Base-by-base conservation (phyloP, 129 eudicot genomes). In the Escallonia rubra region DNA sequence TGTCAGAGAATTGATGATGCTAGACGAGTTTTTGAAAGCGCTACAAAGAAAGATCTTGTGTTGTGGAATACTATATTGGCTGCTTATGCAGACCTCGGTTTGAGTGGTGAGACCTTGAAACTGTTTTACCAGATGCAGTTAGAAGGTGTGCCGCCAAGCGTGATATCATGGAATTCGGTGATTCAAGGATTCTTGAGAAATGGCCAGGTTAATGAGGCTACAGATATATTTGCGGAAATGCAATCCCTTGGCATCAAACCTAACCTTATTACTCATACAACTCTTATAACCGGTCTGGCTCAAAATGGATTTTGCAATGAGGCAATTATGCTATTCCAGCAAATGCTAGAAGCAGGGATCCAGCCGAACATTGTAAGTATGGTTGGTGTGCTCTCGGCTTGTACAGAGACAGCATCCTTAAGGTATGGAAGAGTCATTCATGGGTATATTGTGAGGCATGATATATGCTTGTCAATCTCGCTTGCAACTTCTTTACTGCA, bases 401-500 rank as follows among this genome's bases (percentile, higher is more conserved):
- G 85, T 75, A 72, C 76, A 66, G 74, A 62, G 60, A 68, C 67
- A 46, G 78, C 83, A 53, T 79, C 76, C n/a, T 74, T 84, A 71
- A 81, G 41, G 42, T 76, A 69, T 50, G 95, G 95, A 65, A 79
- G 74, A 75, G 80, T 86, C 9, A 61, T 84, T 73, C 88, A 87
- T 55, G 83, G 88, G 63, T 79, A 79, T 58, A 70, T 87, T 38
- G 56, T 60, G 3, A 74, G 95, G 70, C 83, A 71, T 56, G 67
- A 51, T 42, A 61, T 78, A 56, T 62, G n/a, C 44, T 65, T 84
- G 11, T 73, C 81, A 39, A 68, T 55, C 43, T 72, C 75, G 51
- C 67, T 91, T 48, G 96, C 80, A 55, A 88, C 95, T 34, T 87
- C 98, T 39, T 73, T 88, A 39, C 78, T 88, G 38, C 85, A 88